These are phyloP conservation scores for Cryptomeria japonica DNA, from an alignment of 75 land plant genomes.

Conservation along the genomic window DNA sequence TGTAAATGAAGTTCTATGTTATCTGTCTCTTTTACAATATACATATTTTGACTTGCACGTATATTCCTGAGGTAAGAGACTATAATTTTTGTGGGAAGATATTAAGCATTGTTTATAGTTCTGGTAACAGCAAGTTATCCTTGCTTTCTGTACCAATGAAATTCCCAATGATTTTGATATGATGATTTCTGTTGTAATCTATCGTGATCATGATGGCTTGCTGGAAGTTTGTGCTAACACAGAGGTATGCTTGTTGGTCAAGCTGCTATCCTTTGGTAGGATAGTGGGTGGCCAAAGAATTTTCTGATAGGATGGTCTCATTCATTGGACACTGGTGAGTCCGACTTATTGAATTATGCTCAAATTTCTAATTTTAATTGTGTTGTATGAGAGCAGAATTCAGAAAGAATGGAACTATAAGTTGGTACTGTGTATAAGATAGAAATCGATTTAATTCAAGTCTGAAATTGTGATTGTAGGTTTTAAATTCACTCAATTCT, in stretches of 20 bases:
- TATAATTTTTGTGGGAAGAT: not conserved
- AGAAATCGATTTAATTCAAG: not conserved
- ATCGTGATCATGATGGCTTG: not conserved
- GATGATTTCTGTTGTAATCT: not conserved
- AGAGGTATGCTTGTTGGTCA: slow-evolving; percentile 1
- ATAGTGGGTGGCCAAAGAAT: not conserved
- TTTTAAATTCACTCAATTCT: not conserved
- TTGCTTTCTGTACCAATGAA: not conserved
- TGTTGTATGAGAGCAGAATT: not conserved
- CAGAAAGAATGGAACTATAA: not conserved
- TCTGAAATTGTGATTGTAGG: not conserved
- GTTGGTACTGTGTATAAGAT: not conserved
- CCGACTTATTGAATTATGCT: not conserved
- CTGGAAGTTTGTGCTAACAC: not conserved
- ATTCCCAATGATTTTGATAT: not conserved
- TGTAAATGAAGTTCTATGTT: not conserved
- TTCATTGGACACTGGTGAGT: not conserved
- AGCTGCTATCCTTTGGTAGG: not conserved
- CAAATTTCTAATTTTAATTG: not conserved
- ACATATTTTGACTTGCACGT: not conserved
- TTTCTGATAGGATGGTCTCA: not conserved
- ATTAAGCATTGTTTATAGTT: not conserved
- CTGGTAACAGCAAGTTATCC: not conserved
- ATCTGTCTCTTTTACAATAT: not conserved
- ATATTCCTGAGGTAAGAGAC: not conserved